Percentiles rank a stretch among this genome's conserved stretches.
These are phyloP conservation scores for Penicillium tannophilum DNA, from an alignment of 495 filamentous ascomycete species.

Conservation along the genomic window DNA sequence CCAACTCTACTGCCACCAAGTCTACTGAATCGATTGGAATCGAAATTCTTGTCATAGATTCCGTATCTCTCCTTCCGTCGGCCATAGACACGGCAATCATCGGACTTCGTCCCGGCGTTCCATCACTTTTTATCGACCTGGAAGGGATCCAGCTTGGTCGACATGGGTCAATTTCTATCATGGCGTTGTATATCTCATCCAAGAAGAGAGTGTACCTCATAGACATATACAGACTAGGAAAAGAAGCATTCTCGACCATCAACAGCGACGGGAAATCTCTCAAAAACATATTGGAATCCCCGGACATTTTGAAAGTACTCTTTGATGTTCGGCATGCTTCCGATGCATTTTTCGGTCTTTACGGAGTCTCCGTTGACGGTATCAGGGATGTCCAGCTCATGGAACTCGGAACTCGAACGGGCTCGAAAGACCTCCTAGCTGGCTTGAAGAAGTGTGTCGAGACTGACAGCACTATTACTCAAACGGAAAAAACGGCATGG, in stretches of 20 bases:
- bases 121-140: constrained; percentile 54
- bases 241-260: constrained; percentile 45
- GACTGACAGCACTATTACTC: constrained; percentile 25
- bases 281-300: constrained; percentile 51
- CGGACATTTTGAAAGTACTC: constrained; percentile 33
- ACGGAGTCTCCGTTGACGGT: constrained; percentile 36
- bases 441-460: constrained; percentile 51
- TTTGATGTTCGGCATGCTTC: constrained; percentile 53
- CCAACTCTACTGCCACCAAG: too few relatives aligned
- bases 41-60: not conserved
- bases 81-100: not conserved
- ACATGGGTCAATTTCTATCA: constrained; percentile 52
- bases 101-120: not conserved
- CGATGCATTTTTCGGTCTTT: constrained; percentile 55
- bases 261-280: constrained; percentile 38
- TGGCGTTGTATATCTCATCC: constrained; percentile 28
- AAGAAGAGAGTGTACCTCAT: constrained; percentile 41
- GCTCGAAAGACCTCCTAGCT: constrained; percentile 28
- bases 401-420: constrained; percentile 45
- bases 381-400: constrained; percentile 60
- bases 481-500: constrained; percentile 29
- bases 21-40: not conserved
- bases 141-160: constrained; percentile 55
- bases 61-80: not conserved
- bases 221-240: constrained; percentile 50